These are phyloP conservation scores for Floccularia luteovirens DNA, from an alignment of 768 basidiomycete genomes.

Conservation along the genomic window DNA sequence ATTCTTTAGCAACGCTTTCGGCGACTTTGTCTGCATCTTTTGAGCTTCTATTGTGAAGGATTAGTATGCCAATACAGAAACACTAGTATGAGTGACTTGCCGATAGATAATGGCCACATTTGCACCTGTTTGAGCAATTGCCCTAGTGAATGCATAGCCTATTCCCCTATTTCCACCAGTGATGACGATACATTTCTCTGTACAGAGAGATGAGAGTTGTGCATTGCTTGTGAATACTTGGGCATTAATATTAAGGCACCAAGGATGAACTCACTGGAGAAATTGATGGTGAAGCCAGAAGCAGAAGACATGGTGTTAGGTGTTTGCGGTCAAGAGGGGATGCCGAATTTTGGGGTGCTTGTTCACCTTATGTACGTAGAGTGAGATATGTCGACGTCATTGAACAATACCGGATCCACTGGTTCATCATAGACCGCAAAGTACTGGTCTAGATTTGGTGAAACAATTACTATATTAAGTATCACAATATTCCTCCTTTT, in stretches of 20 bases:
- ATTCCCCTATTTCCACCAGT: slow-evolving; percentile 62
- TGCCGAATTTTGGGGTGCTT: too few relatives aligned
- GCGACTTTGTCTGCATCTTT: slow-evolving; percentile 41
- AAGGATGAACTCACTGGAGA: slow-evolving; percentile 6
- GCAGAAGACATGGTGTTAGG: neutral
- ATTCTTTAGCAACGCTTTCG: slow-evolving; percentile 35
- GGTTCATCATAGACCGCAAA: too few relatives aligned
- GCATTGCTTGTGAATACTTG: too few relatives aligned
- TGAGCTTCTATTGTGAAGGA: slow-evolving; percentile 26
- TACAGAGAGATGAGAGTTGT: neutral
- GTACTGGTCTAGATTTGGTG: too few relatives aligned
- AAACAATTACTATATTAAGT: too few relatives aligned
- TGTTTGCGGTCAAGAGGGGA: too few relatives aligned
- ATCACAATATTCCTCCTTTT: too few relatives aligned
- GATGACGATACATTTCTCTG: slow-evolving; percentile 43
- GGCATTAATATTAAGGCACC: neutral
- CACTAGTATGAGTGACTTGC: slow-evolving; percentile 13
- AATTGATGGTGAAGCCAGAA: slow-evolving; percentile 7
- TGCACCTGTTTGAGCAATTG: slow-evolving; percentile 46
- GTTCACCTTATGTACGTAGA: too few relatives aligned
- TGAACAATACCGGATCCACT: too few relatives aligned
- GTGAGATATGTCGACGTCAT: too few relatives aligned
- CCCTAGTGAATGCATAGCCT: slow-evolving; percentile 44
- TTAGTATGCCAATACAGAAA: neutral
- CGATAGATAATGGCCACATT: slow-evolving; percentile 59